Conservation (phyloP, 345 rosid species). For the Luvunga scandens region DNA sequence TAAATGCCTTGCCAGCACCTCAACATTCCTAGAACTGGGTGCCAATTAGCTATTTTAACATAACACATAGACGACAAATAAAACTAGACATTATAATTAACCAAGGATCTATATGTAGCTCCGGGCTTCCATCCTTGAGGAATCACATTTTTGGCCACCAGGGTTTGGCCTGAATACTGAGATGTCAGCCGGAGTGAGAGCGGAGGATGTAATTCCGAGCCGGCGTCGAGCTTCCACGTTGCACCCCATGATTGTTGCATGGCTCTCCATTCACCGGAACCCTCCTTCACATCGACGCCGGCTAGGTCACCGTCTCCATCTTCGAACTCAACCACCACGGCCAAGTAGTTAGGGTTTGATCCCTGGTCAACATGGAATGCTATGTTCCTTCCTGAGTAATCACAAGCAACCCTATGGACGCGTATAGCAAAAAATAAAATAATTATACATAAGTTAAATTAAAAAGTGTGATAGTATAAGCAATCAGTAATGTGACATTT, state of each 20-base stretch:
- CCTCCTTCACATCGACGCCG: slow-evolving; percentile 27
- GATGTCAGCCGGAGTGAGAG: slow-evolving; percentile 40
- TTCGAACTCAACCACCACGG: slow-evolving; percentile 40
- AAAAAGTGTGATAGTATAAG: not conserved
- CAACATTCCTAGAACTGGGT: not conserved
- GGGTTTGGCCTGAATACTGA: slow-evolving; percentile 29
- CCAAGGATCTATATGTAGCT: slow-evolving; percentile 37
- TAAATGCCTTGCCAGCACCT: not conserved
- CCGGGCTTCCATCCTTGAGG: slow-evolving; percentile 56
- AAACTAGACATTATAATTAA: slow-evolving; percentile 29
- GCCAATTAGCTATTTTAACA: not conserved
- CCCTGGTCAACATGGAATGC: slow-evolving; percentile 43
- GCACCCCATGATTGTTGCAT: slow-evolving; percentile 64
- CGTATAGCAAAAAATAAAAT: not conserved
- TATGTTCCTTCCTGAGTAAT: slow-evolving; percentile 34
- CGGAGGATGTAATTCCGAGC: slow-evolving; percentile 34
- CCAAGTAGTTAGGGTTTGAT: slow-evolving; percentile 42
- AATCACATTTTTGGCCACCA: slow-evolving; percentile 44
- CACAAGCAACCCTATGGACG: slow-evolving; percentile 39
- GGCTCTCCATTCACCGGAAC: slow-evolving; percentile 25
- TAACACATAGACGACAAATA: not conserved
- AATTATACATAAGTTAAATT: not conserved
- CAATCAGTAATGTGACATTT: not conserved
- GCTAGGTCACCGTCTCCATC: slow-evolving; percentile 53
- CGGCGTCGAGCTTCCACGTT: slow-evolving; percentile 51